These are phyloP conservation scores for Schoenoplectus tabernaemontani DNA, from an alignment of 202 grass and related monocot species.

Conservation along the genomic window DNA sequence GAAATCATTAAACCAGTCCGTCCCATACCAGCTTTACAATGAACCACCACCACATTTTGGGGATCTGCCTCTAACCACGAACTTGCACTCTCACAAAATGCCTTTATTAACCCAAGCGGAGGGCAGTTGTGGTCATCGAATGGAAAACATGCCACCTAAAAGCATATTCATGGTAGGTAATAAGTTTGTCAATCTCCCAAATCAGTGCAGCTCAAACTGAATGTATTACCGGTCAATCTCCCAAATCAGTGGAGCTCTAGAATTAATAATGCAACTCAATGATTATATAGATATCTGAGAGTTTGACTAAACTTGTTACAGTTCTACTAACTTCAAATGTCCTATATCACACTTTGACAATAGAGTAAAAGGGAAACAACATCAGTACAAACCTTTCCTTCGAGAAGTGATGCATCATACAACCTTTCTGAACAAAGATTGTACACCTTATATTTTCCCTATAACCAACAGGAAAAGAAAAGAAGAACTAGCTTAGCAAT, in stretches of 20 bases:
- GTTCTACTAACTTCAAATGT: not conserved
- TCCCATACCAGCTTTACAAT: conserved; percentile 52
- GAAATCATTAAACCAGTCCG: conserved; percentile 51
- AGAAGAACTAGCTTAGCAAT: not conserved
- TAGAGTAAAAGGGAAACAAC: not conserved
- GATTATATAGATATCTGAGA: not conserved
- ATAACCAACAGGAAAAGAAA: conserved; percentile 1
- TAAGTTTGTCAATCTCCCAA: conserved; percentile 4
- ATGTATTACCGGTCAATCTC: not conserved
- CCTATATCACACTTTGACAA: not conserved
- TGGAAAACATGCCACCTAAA: conserved; percentile 44
- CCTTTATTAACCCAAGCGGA: conserved; percentile 34
- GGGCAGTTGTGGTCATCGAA: conserved; percentile 53
- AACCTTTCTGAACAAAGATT: conserved; percentile 51
- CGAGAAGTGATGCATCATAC: conserved; percentile 42
- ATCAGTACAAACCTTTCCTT: conserved; percentile 35
- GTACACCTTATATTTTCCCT: conserved; percentile 54
- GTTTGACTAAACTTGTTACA: not conserved
- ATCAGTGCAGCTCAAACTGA: too few species aligned
- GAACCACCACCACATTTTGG: conserved; percentile 45
- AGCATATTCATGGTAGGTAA: not conserved
- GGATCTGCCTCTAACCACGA: conserved; percentile 37
- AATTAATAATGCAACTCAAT: not conserved
- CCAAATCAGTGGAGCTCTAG: not conserved
- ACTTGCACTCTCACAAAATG: conserved; percentile 45